phyloP scores from a whole-genome alignment of 768 basidiomycete genomes.

The Pisolithus tinctorius region DNA sequence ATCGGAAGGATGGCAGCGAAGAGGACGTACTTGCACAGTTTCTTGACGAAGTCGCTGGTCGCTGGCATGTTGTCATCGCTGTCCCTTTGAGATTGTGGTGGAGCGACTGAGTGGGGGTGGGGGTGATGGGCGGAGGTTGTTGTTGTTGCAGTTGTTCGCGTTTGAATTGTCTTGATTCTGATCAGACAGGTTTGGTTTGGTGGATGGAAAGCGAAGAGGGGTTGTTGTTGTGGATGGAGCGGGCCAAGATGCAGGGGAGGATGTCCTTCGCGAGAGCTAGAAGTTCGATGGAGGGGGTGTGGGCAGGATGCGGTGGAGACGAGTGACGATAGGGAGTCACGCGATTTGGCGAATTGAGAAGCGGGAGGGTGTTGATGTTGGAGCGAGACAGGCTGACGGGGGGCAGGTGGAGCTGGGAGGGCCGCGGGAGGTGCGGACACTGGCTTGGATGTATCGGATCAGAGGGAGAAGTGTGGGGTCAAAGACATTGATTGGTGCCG shows the following conservation, averaged over 20 bases:
- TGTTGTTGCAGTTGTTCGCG: constrained; percentile 21
- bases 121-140: constrained; percentile 11
- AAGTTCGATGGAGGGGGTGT: constrained; percentile 29
- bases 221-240: constrained; percentile 14
- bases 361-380: constrained; percentile 35
- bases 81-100: constrained; percentile 26
- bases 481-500: too few relatives aligned
- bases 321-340: constrained; percentile 20
- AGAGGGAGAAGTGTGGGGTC: too few relatives aligned
- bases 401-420: constrained; percentile 35
- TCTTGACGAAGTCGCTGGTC: constrained; percentile 93
- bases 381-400: constrained; percentile 30
- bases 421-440: constrained; percentile 38
- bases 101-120: constrained; percentile 13
- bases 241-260: constrained; percentile 17
- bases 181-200: constrained; percentile 12
- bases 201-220: constrained; percentile 19
- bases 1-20: not conserved
- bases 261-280: constrained; percentile 39
- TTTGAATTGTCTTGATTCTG: constrained; percentile 23
- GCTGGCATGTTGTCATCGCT: constrained; percentile 73
- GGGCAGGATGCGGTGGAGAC: constrained; percentile 18
- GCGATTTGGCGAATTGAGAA: constrained; percentile 28
- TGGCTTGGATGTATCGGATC: too few relatives aligned
- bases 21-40: constrained; percentile 73